A percentile compares a stretch with the other conserved stretches of the same genome.
These are phyloP conservation scores for Colletotrichum magnum DNA, from an alignment of 2,329 filamentous ascomycete genomes.

Conservation along the genomic window DNA sequence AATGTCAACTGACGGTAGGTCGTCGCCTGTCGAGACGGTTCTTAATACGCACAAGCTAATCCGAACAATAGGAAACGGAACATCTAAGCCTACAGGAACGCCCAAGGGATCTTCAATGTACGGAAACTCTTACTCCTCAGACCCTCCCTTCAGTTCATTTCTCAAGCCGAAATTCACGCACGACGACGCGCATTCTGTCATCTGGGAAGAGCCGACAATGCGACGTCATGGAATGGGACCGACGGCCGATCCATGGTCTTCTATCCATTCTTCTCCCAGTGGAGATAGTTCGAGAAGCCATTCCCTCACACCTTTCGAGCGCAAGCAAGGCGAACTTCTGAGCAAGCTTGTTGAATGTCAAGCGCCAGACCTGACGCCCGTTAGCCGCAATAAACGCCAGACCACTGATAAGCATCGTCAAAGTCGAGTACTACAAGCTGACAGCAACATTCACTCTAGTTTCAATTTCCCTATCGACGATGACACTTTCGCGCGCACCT, in stretches of 20 bases:
- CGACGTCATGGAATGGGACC: conserved; percentile 1
- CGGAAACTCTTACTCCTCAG: conserved; percentile 47
- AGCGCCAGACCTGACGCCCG: conserved; percentile 39
- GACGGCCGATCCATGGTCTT: conserved; percentile 13
- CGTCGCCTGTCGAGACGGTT: neutral
- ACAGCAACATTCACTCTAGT: conserved; percentile 57
- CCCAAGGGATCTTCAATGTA: conserved; percentile 63
- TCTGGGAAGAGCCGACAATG: neutral
- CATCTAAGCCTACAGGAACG: conserved; percentile 40
- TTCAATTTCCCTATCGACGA: conserved; percentile 65
- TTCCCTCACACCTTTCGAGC: conserved; percentile 56
- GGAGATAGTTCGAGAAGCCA: conserved; percentile 39
- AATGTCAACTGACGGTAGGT: conserved; percentile 11
- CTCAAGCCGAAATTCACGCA: conserved; percentile 6
- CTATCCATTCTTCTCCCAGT: conserved; percentile 39
- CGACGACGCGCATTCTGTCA: conserved; percentile 6
- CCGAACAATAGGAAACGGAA: neutral
- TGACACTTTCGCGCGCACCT: conserved; percentile 55
- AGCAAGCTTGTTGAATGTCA: conserved; percentile 52
- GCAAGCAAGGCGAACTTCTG: conserved; percentile 55
- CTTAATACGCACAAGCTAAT: conserved; percentile 5
- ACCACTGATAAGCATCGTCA: conserved; percentile 20
- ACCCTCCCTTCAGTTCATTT: conserved; percentile 19
- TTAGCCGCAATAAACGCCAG: conserved; percentile 32
- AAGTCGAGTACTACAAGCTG: conserved; percentile 46